Base-by-base conservation (phyloP, 805 yeast species). In the Cyberlindnera galapagoensis region DNA sequence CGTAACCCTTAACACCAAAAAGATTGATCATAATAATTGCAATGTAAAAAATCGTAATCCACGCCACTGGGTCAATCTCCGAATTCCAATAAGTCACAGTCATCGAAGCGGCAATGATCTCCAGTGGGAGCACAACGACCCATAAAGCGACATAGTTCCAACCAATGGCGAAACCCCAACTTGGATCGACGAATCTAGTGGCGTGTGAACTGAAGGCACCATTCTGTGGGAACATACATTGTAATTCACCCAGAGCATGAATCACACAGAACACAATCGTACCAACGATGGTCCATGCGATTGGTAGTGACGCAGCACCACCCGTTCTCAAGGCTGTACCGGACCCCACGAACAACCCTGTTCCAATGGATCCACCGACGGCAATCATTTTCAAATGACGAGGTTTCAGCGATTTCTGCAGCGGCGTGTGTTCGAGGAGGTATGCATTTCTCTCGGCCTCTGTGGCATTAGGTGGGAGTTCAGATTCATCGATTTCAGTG, bases 321-420 rank as follows among this genome's bases (percentile, higher is more conserved):
- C 80, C 80, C 13, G 67, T 62, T 21, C 52, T 51, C 38, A 80
- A 59, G 1, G 81, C 73, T 26, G 67, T 56, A 33, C 83, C 84
- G 3, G 80, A 68, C 36, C 82, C 83, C 33, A 78, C 71, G 40
- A 79, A 76, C 35, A 78, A 57, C 50, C 86, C 84, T 0, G 83
- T 76, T 38, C 84, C 84, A 23, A 78, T 71, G 25, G 78, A 67
- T 28, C 81, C 77, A 24, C 83, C 83, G 27, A 79, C 72, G 21
- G 84, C 76, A 39, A 79, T 69, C 71, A 79, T 75, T 43, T 76
- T 75, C 46, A 78, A 52, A 46, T 76, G 83, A 60, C 81, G 69
- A 26, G 60, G 55, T 44, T 73, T 74, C 49, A 76, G 55, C 10
- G 69, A 61, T 42, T 72, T 66, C 28, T 70, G 60, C 39, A 80